Base-by-base conservation (phyloP, 495 filamentous ascomycete genomes). In the Podospora comata region DNA sequence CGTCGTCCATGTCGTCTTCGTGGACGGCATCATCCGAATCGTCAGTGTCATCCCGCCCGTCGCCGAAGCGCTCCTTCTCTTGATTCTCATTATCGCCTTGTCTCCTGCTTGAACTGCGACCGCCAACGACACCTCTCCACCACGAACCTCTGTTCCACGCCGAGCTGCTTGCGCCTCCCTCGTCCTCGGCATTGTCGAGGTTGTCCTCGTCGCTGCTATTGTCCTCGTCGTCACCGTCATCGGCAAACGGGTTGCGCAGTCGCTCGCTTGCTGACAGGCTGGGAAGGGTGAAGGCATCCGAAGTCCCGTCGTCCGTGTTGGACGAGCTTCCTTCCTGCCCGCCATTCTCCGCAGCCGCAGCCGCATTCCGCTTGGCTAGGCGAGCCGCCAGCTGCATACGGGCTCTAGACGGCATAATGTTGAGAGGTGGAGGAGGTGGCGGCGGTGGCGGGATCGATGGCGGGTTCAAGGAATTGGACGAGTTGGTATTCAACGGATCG, bases 341-440 rank as follows among this genome's bases (percentile, higher is more conserved):
- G 26, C 76, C 74, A 66, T 77, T 78, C 2, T 78, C 68, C 0
- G 79, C 76, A 15, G 77, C 69, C 6, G 77, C 72, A 13, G 78
- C 75, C 11, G 83, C 83, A 72, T 88, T 88, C 69, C 90, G 88
- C 71, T 90, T 90, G 69, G 93, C 93, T 1, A 97, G 86, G 23
- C 92, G 88, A 32, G 89, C 90, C 32, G 92, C 92, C 19, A 97
- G 84, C 77, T 96, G 93, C 20, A 92, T 85, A 19, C 93, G 88
- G 20, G 93, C 93, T n/a, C 93, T 86, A 2, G 92, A 94, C 2
- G 93, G 93, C 11, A 90, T 89, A 26, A 93, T 86, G 73, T 93
- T 92, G 48, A 91, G 83, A 5, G 89, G 89, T 4, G 89, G 86
- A 1, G 89, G 89, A 0, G 86, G 83, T 9, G 85, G 84, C 0